Conservation (phyloP, 2,329 filamentous ascomycete species). For the Colletotrichum simmondsii region DNA sequence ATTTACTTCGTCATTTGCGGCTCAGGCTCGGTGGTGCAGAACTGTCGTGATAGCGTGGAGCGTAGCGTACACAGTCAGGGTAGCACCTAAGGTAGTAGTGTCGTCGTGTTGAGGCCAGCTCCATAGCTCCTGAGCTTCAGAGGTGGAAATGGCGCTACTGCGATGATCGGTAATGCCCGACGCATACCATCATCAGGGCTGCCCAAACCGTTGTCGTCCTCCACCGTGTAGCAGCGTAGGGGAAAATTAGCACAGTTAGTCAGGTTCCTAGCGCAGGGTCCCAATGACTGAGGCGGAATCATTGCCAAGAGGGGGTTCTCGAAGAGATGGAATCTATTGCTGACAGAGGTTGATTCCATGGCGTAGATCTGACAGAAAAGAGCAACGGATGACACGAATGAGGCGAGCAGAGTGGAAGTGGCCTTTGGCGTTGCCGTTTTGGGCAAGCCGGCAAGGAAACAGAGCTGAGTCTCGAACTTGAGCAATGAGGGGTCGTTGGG, state of each 20-base stretch:
- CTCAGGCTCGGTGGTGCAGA: slow-evolving; percentile 4
- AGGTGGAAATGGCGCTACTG: background rate
- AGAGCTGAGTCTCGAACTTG: background rate
- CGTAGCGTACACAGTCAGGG: background rate
- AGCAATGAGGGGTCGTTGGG: background rate
- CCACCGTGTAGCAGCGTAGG: background rate
- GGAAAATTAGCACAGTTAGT: slow-evolving; percentile 1
- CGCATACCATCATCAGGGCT: background rate
- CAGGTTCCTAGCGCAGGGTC: slow-evolving; percentile 13
- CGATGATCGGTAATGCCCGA: slow-evolving; percentile 17
- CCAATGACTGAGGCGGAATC: slow-evolving; percentile 4
- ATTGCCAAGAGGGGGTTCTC: background rate
- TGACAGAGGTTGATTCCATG: slow-evolving; percentile 15
- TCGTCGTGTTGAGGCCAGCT: background rate
- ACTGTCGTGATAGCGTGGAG: background rate
- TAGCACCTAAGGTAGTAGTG: no score
- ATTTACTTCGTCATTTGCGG: background rate
- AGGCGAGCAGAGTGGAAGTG: slow-evolving; percentile 8
- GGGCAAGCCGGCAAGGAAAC: background rate
- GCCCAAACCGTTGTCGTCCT: background rate
- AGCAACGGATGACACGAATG: slow-evolving; percentile 7
- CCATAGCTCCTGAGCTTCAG: background rate
- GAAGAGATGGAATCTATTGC: slow-evolving; percentile 10
- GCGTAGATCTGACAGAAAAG: slow-evolving; percentile 11
- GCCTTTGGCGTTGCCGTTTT: background rate